Base-by-base conservation (phyloP, 768 basidiomycete species). In the Amanita pseudoporphyria region DNA sequence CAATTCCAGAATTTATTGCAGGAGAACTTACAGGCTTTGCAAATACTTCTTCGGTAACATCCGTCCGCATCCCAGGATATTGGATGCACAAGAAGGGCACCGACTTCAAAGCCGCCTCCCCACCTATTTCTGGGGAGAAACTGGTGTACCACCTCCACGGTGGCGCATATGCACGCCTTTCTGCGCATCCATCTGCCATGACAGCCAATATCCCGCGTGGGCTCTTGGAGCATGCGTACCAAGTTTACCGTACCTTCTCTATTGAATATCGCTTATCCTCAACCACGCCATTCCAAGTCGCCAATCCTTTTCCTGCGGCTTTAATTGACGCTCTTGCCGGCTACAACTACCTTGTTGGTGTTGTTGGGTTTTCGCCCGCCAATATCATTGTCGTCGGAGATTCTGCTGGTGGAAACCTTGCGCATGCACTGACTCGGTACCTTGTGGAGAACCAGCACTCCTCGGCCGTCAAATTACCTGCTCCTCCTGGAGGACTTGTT, bases 211-310 rank as follows among this genome's bases (percentile, higher is more conserved):
- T 84, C 16, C 55, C 70, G 0, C 69, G 63, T 12, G 75, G 71
- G 12, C 60, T 81, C 30, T 58, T 86, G 22, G 58, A 76, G 52
- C 64, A 75, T 32, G 63, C 68, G 31, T 58, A 65, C 37, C 53
- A 66, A 9, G 60, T 79, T 16, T 61, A 67, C 21, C 75, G 80
- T 36, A 67, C 71, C 3, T 74, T 86, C 57, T 73, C 75, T 10
- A 56, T 86, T 43, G 88, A 89, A 64, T 92, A 90, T 62, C 81
- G 87, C 4, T 73, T 83, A 38, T 77, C 79, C 32, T 64, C 77
- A 7, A 59, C 64, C 6, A 59, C 66, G 39, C 71, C 78, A 18
- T 67, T 66, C 57, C 54, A 59, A 28, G 62, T 47, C 5, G 40
- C 56, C 0, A 64, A 73, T 16, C 62, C 77, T 0, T 81, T 79